Conservation (phyloP, 495 filamentous ascomycete genomes). For the Haplographium delicatum region DNA sequence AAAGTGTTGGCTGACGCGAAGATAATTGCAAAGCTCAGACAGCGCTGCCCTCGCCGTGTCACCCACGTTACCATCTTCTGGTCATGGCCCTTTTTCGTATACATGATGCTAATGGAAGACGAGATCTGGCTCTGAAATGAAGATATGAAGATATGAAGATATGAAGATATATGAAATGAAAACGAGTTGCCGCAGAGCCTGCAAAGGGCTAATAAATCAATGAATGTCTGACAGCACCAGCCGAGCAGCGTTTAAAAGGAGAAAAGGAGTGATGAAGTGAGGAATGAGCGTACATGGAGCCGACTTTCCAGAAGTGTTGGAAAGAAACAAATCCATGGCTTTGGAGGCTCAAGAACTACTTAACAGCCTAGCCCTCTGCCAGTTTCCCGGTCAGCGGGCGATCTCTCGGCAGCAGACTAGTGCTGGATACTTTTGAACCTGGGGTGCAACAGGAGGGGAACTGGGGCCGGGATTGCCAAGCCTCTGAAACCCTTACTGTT, state of each 20-base stretch:
- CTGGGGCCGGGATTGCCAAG: background rate
- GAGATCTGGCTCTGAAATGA: background rate
- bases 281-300: background rate
- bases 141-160: background rate
- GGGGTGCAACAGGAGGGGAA: background rate
- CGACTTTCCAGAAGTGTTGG: slow-evolving; percentile 14
- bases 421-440: background rate
- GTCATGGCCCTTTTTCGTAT: slow-evolving; percentile 5
- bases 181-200: too few species aligned
- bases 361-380: background rate
- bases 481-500: background rate
- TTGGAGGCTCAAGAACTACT: slow-evolving; percentile 1
- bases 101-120: background rate
- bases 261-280: background rate
- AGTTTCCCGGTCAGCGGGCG: too few species aligned
- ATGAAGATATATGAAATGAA: too few species aligned
- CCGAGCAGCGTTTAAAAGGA: too few species aligned
- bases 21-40: slow-evolving; percentile 13
- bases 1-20: slow-evolving; percentile 1
- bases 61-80: slow-evolving; percentile 4
- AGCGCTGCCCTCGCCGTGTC: slow-evolving; percentile 9
- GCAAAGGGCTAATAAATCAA: too few species aligned
- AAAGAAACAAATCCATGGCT: background rate
- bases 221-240: too few species aligned
- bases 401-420: background rate